Evolutionary conservation across 176 grass and related monocot species (phyloP), one percentile per base, ranked within the genome.

Genomic region (Carex littledalei): DNA sequence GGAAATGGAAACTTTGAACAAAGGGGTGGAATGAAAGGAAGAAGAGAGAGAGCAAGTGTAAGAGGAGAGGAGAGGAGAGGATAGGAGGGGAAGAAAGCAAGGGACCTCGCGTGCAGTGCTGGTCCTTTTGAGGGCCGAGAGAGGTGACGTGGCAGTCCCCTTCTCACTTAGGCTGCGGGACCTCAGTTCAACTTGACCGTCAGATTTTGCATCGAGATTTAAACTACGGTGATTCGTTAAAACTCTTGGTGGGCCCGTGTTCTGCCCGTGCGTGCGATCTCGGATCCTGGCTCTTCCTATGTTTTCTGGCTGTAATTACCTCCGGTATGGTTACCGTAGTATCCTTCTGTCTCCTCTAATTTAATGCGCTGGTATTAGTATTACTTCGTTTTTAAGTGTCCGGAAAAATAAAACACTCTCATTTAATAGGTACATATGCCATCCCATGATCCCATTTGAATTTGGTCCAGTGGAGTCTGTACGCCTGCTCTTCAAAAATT

Each of bases 61-160:
- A 83, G 66, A 52, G 47, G 54, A 73, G 79, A 84, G 89, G 87
- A 24, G 26, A 26, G 26, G 26, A 73, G 79, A 84, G 89, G 87
- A 24, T 0, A 26, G 26, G 26, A 85, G 81, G 70, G 84, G 21
- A 20, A 94, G 35, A 66, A 67, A 83, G 81, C 45, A 67, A 83
- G 61, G 81, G 63, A 64, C 68, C 60, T 83, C 52, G 74, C 74
- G 81, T 92, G 91, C 85, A 91, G 82, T 75, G 53, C 80, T 45
- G 64, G 65, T 37, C 57, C 17, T 45, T 59, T 20, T 9, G 26
- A 31, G 11, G 68, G 35, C 5, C 3, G 74, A 81, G 63, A 34
- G 14, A 17, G 58, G 58, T 61, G 90, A 87, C 81, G 85, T 85
- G 85, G 85, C 84, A 37, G 29, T 69, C 2, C 66, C 34, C 66